Evolutionary conservation across 2,329 filamentous ascomycete species (phyloP).

Genomic region (Neonectria ditissima): DNA sequence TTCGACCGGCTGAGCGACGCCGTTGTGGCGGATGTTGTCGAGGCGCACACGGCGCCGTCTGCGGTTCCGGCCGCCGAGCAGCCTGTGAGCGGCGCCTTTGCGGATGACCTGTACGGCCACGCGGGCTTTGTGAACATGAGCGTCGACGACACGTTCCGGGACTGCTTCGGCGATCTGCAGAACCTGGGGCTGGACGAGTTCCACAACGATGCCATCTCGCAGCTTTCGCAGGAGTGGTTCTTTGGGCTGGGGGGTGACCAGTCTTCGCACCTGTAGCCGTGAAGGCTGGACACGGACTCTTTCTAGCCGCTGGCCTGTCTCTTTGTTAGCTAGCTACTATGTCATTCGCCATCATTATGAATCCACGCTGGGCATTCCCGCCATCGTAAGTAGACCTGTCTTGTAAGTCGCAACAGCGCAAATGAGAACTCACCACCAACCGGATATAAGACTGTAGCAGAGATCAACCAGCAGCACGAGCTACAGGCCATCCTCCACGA

Average conservation of each 20-base stretch:
- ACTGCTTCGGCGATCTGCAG: constrained; percentile 50
- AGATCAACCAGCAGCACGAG: no score
- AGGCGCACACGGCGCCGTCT: constrained; percentile 14
- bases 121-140: constrained; percentile 41
- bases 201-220: constrained; percentile 45
- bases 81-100: constrained; percentile 11
- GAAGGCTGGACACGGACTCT: background rate
- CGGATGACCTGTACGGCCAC: constrained; percentile 6
- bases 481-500: no score
- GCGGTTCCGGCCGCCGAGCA: background rate
- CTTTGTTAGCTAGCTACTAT: no score
- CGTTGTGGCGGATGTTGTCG: constrained; percentile 54
- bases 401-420: no score
- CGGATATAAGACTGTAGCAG: no score
- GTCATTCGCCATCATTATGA: no score
- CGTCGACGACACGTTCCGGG: constrained; percentile 53
- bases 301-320: background rate
- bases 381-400: no score
- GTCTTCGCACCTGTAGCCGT: background rate
- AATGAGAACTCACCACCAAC: no score
- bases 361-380: no score
- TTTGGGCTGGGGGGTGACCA: constrained; percentile 29
- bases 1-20: constrained; percentile 58
- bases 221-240: constrained; percentile 39
- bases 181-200: constrained; percentile 40